Evolutionary conservation across 768 basidiomycete species (phyloP).

Genomic region (Mrakia hoshinonis): DNA sequence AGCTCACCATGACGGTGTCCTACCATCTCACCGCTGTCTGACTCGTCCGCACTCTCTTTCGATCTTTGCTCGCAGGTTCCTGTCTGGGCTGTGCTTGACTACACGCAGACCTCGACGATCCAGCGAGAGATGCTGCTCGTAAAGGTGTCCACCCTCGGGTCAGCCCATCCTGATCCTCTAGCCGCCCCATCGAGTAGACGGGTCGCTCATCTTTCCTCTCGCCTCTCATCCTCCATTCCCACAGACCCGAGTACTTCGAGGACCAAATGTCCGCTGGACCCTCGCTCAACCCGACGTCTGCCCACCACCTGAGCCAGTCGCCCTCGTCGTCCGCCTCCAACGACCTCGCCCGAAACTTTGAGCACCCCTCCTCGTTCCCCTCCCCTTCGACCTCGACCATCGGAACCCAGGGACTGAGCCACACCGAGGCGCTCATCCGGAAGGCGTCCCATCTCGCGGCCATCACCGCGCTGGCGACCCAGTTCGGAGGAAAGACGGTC

Average conservation of each 20-base stretch:
- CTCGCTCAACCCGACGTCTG: conserved; percentile 21
- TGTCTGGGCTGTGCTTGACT: conserved; percentile 98
- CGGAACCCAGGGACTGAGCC: conserved; percentile 46
- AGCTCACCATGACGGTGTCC: not conserved
- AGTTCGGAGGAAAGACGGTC: conserved; percentile 87
- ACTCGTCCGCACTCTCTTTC: not conserved
- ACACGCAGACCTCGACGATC: conserved; percentile 84
- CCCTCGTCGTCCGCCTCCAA: not conserved
- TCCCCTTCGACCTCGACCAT: conserved; percentile 6
- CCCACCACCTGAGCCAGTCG: not conserved
- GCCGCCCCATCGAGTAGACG: not conserved
- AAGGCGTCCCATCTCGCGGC: conserved; percentile 85
- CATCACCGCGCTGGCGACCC: conserved; percentile 70
- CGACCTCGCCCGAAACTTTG: conserved; percentile 13
- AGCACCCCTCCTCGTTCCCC: conserved; percentile 23
- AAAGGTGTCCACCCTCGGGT: conserved; percentile 90
- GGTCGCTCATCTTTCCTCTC: not conserved
- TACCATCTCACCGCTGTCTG: not conserved
- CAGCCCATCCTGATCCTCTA: not conserved
- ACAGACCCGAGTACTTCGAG: conserved; percentile 30
- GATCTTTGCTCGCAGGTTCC: conserved; percentile 58
- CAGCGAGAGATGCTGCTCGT: conserved; percentile 87
- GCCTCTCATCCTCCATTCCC: not conserved
- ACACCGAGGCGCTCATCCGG: conserved; percentile 75
- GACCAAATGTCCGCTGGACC: conserved; percentile 27